phyloP scores from a whole-genome alignment of 768 basidiomycete species.

The Saitozyma podzolica region DNA sequence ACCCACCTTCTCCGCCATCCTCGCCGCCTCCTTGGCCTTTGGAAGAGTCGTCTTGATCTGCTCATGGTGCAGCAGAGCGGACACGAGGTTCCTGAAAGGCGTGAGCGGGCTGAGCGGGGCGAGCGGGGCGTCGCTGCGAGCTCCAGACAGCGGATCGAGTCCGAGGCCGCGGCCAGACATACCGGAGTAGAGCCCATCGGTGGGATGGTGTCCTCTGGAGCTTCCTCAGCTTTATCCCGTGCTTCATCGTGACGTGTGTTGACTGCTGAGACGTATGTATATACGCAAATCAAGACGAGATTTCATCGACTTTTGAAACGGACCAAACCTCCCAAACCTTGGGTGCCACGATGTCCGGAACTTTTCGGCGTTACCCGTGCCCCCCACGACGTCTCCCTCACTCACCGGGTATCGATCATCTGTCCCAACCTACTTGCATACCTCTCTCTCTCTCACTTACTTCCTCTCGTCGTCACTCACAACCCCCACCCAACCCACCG shows the following conservation, averaged over 20 bases:
- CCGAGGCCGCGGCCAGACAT: conserved; percentile 21
- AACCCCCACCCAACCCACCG: conserved; percentile 14
- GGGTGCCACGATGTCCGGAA: not conserved
- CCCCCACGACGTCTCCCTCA: not conserved
- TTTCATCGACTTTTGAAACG: no score
- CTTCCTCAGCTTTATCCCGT: conserved; percentile 89
- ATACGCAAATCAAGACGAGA: no score
- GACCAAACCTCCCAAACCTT: not conserved
- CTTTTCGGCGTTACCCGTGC: conserved; percentile 1
- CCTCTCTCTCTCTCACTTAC: not conserved
- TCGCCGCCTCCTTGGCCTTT: conserved; percentile 87
- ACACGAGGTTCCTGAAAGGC: conserved; percentile 76
- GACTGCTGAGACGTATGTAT: no score
- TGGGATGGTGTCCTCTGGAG: conserved; percentile 89
- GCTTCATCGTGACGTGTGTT: conserved; percentile 66
- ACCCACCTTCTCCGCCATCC: conserved; percentile 85
- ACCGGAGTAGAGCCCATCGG: conserved; percentile 90
- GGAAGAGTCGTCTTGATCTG: conserved; percentile 93
- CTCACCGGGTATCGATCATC: not conserved
- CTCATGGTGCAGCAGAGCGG: conserved; percentile 89
- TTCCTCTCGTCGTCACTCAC: not conserved
- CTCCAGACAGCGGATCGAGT: not conserved
- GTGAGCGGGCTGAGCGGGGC: no score
- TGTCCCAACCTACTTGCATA: not conserved
- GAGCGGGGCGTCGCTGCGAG: not conserved